Percentiles rank a stretch among this genome's conserved stretches.
Evolutionary conservation across 345 rosid species (phyloP).

Genomic region (Citrus trifoliata): DNA sequence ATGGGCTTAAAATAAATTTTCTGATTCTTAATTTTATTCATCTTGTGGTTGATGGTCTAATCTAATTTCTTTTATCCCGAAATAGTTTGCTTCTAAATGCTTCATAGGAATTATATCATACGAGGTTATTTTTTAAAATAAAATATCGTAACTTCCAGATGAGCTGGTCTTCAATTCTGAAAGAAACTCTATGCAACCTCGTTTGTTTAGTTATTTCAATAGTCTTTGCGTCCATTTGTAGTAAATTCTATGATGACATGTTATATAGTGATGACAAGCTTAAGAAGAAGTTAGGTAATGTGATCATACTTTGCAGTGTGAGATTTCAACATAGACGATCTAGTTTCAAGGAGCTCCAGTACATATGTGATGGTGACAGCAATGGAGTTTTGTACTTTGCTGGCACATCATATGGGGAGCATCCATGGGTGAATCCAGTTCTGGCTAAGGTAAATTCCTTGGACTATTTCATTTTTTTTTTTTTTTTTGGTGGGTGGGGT

Average conservation of each 20-base stretch:
- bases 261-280: background rate
- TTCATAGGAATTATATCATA: background rate
- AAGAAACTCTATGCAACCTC: background rate
- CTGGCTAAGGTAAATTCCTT: constrained; percentile 60
- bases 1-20: background rate
- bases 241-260: background rate
- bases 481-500: background rate
- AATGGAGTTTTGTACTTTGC: constrained; percentile 86
- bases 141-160: background rate
- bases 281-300: background rate
- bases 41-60: background rate
- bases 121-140: background rate
- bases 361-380: constrained; percentile 97
- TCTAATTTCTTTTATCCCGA: background rate
- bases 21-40: background rate
- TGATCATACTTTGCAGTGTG: constrained; percentile 25
- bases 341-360: constrained; percentile 92
- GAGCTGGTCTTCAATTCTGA: background rate
- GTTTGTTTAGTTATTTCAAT: background rate
- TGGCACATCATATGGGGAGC: constrained; percentile 89
- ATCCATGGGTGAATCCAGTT: constrained; percentile 97
- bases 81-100: background rate
- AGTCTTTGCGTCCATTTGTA: background rate
- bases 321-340: constrained; percentile 83
- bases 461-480: background rate